phyloP scores from a whole-genome alignment of 2,329 filamentous ascomycete genomes.

The Pseudogymnoascus sp. region DNA sequence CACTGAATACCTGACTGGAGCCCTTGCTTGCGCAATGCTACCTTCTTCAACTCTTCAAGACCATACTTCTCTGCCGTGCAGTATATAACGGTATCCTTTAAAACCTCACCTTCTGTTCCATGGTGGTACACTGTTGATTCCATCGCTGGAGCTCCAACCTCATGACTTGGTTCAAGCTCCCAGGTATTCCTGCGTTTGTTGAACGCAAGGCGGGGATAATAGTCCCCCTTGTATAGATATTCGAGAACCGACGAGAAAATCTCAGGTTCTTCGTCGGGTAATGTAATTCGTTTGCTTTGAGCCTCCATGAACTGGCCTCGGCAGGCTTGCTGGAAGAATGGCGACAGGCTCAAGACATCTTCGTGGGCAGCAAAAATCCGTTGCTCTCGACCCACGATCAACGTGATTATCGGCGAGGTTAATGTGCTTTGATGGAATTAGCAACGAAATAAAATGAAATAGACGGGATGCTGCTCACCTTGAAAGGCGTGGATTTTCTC shows the following conservation, averaged over 20 bases:
- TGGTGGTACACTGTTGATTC: conserved; percentile 58
- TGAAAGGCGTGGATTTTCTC: conserved; percentile 17
- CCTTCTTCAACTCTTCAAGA: conserved; percentile 74
- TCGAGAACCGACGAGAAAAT: conserved; percentile 87
- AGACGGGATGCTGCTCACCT: conserved; percentile 18
- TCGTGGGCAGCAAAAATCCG: conserved; percentile 89
- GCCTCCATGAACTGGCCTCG: conserved; percentile 56
- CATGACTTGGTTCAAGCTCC: conserved; percentile 57
- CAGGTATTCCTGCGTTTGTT: conserved; percentile 75
- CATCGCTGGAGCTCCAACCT: conserved; percentile 26
- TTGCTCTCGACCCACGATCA: conserved; percentile 73
- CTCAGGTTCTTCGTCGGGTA: conserved; percentile 81
- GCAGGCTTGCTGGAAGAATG: conserved; percentile 66
- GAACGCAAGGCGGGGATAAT: conserved; percentile 75
- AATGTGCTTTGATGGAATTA: conserved; percentile 37
- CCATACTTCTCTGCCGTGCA: conserved; percentile 81
- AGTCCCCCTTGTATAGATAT: conserved; percentile 90
- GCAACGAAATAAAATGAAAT: not conserved
- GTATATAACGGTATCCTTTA: conserved; percentile 88
- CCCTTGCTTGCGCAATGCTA: conserved; percentile 82
- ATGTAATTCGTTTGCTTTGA: conserved; percentile 62
- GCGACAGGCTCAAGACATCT: conserved; percentile 69
- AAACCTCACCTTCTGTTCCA: conserved; percentile 54
- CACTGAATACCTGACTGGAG: conserved; percentile 76
- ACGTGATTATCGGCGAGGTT: conserved; percentile 67